Evolutionary conservation across 2,329 filamentous ascomycete genomes (phyloP).

Genomic region (Coleophoma cylindrospora): DNA sequence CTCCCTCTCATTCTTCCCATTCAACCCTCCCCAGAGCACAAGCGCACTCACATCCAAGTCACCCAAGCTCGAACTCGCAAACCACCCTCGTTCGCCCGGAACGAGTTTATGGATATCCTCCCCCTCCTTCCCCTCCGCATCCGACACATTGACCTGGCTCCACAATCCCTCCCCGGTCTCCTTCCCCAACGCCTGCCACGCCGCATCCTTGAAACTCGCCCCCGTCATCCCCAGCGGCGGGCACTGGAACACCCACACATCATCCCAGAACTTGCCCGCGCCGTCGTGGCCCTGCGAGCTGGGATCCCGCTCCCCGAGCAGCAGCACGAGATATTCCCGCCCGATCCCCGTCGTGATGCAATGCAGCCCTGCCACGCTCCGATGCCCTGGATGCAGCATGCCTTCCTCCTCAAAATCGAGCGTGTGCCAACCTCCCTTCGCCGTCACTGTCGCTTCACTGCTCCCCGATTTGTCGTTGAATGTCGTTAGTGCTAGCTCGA

Average conservation of each 20-base stretch:
- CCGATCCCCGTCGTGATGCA: constrained; percentile 54
- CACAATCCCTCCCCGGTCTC: constrained; percentile 55
- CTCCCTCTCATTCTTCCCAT: constrained; percentile 43
- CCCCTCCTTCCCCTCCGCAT: constrained; percentile 37
- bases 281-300: constrained; percentile 42
- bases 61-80: constrained; percentile 49
- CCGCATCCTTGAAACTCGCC: constrained; percentile 50
- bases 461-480: constrained; percentile 44
- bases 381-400: constrained; percentile 43
- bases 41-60: constrained; percentile 56
- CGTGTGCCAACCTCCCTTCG: constrained; percentile 50
- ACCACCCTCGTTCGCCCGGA: constrained; percentile 51
- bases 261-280: constrained; percentile 49
- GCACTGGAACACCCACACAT: constrained; percentile 62
- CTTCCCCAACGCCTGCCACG: constrained; percentile 45
- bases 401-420: constrained; percentile 38
- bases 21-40: constrained; percentile 56
- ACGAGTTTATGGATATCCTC: constrained; percentile 35
- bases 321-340: constrained; percentile 56
- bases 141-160: constrained; percentile 47
- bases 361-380: constrained; percentile 49
- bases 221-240: constrained; percentile 48
- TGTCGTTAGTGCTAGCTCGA: constrained; percentile 51
- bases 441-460: constrained; percentile 45
- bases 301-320: constrained; percentile 51